phyloP scores from a whole-genome alignment of 2,329 filamentous ascomycete species.

The Paracoccidioides brasiliensis region DNA sequence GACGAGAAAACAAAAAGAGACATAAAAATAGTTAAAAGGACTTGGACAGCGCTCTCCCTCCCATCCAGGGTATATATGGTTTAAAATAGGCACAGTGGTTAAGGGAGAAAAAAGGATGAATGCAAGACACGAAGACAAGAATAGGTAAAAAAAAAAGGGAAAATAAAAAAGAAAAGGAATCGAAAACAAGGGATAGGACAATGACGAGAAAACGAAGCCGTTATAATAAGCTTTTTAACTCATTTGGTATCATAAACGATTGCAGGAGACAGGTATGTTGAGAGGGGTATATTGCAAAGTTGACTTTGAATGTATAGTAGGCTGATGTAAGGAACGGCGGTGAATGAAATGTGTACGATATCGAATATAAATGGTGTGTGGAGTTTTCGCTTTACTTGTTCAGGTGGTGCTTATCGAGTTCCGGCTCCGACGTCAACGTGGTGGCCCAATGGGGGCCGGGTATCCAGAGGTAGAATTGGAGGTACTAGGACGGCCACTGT shows the following conservation, averaged over 20 bases:
- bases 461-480: conserved; percentile 97
- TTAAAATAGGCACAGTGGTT: background rate
- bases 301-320: background rate
- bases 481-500: conserved; percentile 84
- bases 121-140: too few species aligned
- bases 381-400: too few species aligned
- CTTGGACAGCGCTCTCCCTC: background rate
- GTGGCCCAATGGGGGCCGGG: conserved; percentile 82
- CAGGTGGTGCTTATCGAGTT: too few species aligned
- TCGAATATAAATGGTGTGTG: conserved; percentile 12
- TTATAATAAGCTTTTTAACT: conserved; percentile 2
- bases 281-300: conserved; percentile 34
- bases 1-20: background rate
- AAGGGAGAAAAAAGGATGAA: too few species aligned
- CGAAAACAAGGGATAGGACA: background rate
- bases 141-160: too few species aligned
- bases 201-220: background rate
- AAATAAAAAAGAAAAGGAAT: background rate
- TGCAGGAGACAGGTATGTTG: conserved; percentile 9
- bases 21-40: background rate
- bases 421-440: too few species aligned
- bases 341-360: background rate
- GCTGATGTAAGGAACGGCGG: too few species aligned
- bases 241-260: conserved; percentile 13
- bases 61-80: conserved; percentile 4